These are phyloP conservation scores for Simmondsia chinensis DNA, from an alignment of 148 eudicot species.

Conservation along the genomic window DNA sequence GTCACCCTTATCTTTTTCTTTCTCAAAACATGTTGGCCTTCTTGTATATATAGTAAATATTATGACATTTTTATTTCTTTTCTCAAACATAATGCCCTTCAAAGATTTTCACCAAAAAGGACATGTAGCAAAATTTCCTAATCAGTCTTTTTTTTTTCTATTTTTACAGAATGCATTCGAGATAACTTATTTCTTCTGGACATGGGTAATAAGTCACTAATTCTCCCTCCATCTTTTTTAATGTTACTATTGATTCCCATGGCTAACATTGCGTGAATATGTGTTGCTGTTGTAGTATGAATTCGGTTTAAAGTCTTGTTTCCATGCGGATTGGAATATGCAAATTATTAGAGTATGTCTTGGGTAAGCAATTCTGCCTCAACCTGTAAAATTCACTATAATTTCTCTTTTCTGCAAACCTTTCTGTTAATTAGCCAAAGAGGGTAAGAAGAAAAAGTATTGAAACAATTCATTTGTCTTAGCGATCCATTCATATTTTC, in stretches of 20 bases:
- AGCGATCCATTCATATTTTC: no score
- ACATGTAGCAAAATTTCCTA: background rate
- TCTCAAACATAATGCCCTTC: no score
- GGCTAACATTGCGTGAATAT: background rate
- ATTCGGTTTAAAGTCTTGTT: slow-evolving; percentile 66
- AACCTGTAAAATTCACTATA: no score
- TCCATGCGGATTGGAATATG: slow-evolving; percentile 32
- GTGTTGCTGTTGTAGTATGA: slow-evolving; percentile 64
- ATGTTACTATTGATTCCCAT: background rate
- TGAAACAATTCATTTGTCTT: no score
- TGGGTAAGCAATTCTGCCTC: slow-evolving; percentile 64
- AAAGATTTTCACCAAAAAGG: no score
- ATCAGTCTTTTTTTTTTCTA: background rate
- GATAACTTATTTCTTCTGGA: slow-evolving; percentile 82
- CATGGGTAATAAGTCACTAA: slow-evolving; percentile 36
- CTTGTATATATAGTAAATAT: no score
- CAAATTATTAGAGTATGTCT: slow-evolving; percentile 37
- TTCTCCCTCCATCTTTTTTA: background rate
- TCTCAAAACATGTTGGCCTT: no score
- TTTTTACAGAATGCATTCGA: slow-evolving; percentile 74
- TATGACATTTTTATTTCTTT: no score
- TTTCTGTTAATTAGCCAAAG: no score
- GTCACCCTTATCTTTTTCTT: no score
- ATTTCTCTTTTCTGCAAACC: no score
- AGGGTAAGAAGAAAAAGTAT: no score